Evolutionary conservation across 495 filamentous ascomycete species (phyloP), one percentile per base, ranked within the genome.

Genomic region (Penicillium canariense): DNA sequence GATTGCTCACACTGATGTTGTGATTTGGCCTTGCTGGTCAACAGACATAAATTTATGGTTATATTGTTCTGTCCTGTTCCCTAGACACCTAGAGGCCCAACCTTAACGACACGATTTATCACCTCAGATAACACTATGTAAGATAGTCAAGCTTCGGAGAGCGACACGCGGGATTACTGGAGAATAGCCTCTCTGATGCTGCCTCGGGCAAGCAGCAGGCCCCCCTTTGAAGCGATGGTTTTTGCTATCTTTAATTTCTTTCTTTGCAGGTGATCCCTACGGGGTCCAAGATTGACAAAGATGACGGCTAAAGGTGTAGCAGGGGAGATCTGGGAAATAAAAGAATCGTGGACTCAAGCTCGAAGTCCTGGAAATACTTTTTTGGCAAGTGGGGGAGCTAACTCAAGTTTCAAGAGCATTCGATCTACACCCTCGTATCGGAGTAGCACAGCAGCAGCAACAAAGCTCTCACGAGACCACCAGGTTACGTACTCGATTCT

Each of bases 151-250:
- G 28, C 44, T 58, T 49, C 40, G 32, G 14, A 51, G 12, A 46
- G 23, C 12, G 2, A 23, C 20, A 26, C 2, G 22, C 10, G 40
- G 6, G 14, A 11, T 2, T 12, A 10, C n/a, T 28, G 31, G 15
- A 35, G 22, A n/a, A n/a, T n/a, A n/a, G n/a, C n/a, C 10, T 12
- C n/a, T 1, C 1, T 23, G 22, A 44, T n/a, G n/a, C n/a, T n/a
- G n/a, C n/a, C n/a, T n/a, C n/a, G n/a, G 23, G 26, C n/a, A 4
- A 54, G 26, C 54, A 57, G 59, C 59, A 61, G 59, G 59, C 57
- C 57, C 59, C 59, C 54, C 54, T 17, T 43, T 15, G 14, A 38
- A 40, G 35, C 22, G 8, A 42, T 39, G 39, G 5, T 7, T 26
- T 25, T 42, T n/a, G n/a, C n/a, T n/a, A n/a, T n/a, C n/a, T n/a